Conservation (phyloP, 2,329 filamentous ascomycete species). For the Trichoderma oligosporum region DNA sequence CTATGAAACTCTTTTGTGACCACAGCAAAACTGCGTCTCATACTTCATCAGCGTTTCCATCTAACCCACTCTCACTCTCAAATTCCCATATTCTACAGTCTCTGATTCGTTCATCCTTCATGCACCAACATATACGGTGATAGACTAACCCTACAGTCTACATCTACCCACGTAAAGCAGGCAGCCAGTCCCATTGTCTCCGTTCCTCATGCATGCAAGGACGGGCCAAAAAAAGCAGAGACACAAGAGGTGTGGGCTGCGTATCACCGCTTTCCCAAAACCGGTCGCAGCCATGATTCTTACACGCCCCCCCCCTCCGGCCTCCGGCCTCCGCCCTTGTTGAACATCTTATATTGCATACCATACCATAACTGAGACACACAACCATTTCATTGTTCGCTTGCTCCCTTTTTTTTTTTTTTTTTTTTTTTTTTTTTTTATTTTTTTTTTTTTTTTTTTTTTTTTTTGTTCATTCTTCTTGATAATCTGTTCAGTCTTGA, state of each 20-base stretch:
- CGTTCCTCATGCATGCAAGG: constrained; percentile 17
- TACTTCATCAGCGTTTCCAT: neutral
- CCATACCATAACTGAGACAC: constrained; percentile 11
- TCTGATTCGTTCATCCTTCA: neutral
- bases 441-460: neutral
- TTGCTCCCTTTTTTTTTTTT: neutral
- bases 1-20: neutral
- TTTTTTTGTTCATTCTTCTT: neutral
- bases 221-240: constrained; percentile 5
- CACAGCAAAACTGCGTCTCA: no score
- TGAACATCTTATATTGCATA: constrained; percentile 5
- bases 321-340: neutral
- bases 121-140: no score
- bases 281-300: neutral
- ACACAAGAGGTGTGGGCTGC: neutral
- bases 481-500: neutral
- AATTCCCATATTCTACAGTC: neutral
- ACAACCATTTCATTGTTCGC: constrained; percentile 1
- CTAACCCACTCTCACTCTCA: neutral
- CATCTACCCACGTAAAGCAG: neutral
- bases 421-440: neutral
- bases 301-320: neutral
- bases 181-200: constrained; percentile 11
- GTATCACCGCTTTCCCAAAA: neutral
- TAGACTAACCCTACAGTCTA: neutral